These are phyloP conservation scores for Globisporangium okanoganense DNA, from an alignment of 352 stramenopile species.

Conservation along the genomic window DNA sequence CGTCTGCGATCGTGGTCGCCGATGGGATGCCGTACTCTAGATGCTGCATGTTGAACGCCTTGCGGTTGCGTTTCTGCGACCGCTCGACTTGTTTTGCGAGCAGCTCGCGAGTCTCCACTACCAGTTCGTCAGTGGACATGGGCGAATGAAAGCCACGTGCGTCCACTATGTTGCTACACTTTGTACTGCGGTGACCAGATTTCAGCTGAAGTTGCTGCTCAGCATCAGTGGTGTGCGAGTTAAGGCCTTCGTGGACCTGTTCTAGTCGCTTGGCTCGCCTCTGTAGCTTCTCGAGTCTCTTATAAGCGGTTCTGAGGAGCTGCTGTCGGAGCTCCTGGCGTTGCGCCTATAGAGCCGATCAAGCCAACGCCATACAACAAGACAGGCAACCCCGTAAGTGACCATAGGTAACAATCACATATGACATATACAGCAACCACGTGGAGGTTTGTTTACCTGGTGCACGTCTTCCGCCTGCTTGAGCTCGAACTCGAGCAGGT, in stretches of 20 bases:
- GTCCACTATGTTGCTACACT: not conserved
- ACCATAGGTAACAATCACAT: not conserved
- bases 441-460: slow-evolving; percentile 10
- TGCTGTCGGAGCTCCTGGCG: slow-evolving; percentile 23
- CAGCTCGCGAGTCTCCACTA: not conserved
- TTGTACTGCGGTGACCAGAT: not conserved
- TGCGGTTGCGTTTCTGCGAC: slow-evolving; percentile 20
- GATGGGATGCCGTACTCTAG: slow-evolving; percentile 37
- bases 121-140: not conserved
- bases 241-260: not conserved
- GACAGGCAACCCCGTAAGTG: not conserved
- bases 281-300: slow-evolving; percentile 23
- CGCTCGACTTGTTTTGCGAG: slow-evolving; percentile 28
- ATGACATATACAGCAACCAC: not conserved
- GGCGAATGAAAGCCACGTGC: not conserved
- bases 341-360: slow-evolving; percentile 11
- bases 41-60: slow-evolving; percentile 59
- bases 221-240: not conserved
- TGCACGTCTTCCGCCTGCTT: slow-evolving; percentile 67
- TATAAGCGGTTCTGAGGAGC: slow-evolving; percentile 19
- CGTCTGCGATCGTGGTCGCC: slow-evolving; percentile 29
- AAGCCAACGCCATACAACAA: not conserved
- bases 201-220: not conserved
- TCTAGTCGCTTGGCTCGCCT: slow-evolving; percentile 8
- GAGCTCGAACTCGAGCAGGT: slow-evolving; percentile 72